phyloP scores from a whole-genome alignment of 2,329 filamentous ascomycete genomes.

The Colletotrichum tabaci region DNA sequence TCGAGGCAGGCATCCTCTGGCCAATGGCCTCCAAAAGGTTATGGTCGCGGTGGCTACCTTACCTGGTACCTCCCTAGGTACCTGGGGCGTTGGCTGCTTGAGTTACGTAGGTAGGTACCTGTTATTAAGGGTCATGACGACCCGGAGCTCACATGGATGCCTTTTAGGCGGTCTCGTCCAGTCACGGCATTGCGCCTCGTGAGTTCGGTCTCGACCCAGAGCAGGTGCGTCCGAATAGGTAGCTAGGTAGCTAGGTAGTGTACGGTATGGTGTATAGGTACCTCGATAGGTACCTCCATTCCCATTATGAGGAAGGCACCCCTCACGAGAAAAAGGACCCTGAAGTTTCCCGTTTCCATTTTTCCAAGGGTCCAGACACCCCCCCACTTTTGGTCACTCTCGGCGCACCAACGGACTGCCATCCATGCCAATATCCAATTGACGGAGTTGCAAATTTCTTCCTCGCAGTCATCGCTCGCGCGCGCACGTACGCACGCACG shows the following conservation, averaged over 20 bases:
- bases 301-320: not conserved
- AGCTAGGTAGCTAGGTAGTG: too few species aligned
- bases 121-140: not conserved
- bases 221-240: not conserved
- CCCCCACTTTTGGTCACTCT: slow-evolving; percentile 33
- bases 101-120: too few species aligned
- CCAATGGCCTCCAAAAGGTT: too few species aligned
- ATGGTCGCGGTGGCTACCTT: too few species aligned
- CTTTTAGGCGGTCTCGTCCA: slow-evolving; percentile 8
- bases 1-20: too few species aligned
- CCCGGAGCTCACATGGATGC: not conserved
- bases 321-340: slow-evolving; percentile 38
- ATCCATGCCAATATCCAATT: slow-evolving; percentile 38
- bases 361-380: slow-evolving; percentile 39
- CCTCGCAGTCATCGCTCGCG: not conserved
- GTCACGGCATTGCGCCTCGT: slow-evolving; percentile 12
- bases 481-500: too few species aligned
- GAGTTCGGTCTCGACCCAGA: not conserved
- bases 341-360: slow-evolving; percentile 37
- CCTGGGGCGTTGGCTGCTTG: too few species aligned
- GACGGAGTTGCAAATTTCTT: slow-evolving; percentile 40
- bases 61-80: too few species aligned
- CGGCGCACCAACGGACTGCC: slow-evolving; percentile 34
- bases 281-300: too few species aligned
- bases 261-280: too few species aligned